phyloP scores from a whole-genome alignment of 257 asterid genomes.

The Leptodermis oblonga region DNA sequence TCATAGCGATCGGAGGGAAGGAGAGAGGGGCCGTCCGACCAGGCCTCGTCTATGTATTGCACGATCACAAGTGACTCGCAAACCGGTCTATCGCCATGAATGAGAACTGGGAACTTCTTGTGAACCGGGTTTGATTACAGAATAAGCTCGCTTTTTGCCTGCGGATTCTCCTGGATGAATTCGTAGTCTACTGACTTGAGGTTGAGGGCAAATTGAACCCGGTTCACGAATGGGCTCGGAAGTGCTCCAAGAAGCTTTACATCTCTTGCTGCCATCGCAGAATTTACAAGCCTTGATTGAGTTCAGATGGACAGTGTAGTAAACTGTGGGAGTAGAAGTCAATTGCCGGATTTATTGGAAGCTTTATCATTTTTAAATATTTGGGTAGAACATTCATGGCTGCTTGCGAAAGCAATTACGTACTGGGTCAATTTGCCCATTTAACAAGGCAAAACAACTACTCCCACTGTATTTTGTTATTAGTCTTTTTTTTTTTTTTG shows the following conservation, averaged over 20 bases:
- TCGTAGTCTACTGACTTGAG: conserved; percentile 46
- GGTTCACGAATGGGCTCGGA: conserved; percentile 35
- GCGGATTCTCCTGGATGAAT: conserved; percentile 25
- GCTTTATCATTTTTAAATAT: neutral
- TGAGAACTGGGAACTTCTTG: conserved; percentile 53
- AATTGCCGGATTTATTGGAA: neutral
- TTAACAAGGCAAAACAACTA: too few species aligned
- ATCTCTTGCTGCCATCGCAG: conserved; percentile 30
- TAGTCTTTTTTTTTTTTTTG: too few species aligned
- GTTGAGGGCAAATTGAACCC: conserved; percentile 42
- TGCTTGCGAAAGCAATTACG: neutral
- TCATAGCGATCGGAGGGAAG: neutral
- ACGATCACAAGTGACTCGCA: conserved; percentile 51
- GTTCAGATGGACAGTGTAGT: too few species aligned
- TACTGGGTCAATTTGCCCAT: too few species aligned
- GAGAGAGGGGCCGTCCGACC: conserved; percentile 15
- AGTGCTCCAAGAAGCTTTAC: conserved; percentile 38
- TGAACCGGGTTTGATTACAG: conserved; percentile 43
- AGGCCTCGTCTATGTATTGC: conserved; percentile 38
- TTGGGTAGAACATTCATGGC: neutral
- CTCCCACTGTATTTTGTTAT: too few species aligned
- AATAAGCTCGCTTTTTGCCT: conserved; percentile 34
- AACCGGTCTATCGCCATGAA: conserved; percentile 33
- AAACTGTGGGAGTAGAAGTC: neutral
- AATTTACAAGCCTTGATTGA: too few species aligned